phyloP scores from a whole-genome alignment of 805 yeast species.

The Maudiozyma serrabonitensis region DNA sequence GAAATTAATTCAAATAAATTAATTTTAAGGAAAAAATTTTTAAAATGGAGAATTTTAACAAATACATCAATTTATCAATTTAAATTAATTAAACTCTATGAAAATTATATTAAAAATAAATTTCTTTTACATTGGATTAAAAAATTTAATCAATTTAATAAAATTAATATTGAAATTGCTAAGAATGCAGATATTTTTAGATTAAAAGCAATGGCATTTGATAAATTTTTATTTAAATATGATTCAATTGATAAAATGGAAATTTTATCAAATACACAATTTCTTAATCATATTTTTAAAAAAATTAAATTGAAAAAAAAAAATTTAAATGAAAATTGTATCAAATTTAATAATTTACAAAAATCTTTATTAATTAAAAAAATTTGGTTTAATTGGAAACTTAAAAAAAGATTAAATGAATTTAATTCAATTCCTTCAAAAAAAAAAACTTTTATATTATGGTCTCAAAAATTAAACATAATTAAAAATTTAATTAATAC shows the following conservation, averaged over 20 bases:
- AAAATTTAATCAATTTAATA: background rate
- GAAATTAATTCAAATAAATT: conserved; percentile 9
- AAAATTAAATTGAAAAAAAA: conserved; percentile 5
- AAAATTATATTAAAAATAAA: conserved; percentile 5
- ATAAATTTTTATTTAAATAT: conserved; percentile 10
- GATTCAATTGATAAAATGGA: conserved; percentile 12
- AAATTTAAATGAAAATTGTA: background rate
- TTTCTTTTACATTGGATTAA: conserved; percentile 3
- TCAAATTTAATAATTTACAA: background rate
- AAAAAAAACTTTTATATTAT: background rate
- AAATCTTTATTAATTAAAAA: background rate
- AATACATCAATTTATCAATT: background rate
- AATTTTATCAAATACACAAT: conserved; percentile 18
- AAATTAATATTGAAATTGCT: conserved; percentile 4
- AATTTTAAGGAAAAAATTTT: conserved; percentile 6
- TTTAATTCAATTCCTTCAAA: background rate
- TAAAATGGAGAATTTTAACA: conserved; percentile 12
- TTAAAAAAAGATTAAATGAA: background rate
- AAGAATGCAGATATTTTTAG: conserved; percentile 10
- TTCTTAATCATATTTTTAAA: conserved; percentile 12
- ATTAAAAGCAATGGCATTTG: conserved; percentile 11
- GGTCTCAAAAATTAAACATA: conserved; percentile 3
- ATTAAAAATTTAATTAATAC: conserved; percentile 9
- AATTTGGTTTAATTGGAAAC: background rate
- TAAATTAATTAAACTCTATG: conserved; percentile 2